Base-by-base conservation (phyloP, 805 yeast genomes). In the Pichia paraexigua region DNA sequence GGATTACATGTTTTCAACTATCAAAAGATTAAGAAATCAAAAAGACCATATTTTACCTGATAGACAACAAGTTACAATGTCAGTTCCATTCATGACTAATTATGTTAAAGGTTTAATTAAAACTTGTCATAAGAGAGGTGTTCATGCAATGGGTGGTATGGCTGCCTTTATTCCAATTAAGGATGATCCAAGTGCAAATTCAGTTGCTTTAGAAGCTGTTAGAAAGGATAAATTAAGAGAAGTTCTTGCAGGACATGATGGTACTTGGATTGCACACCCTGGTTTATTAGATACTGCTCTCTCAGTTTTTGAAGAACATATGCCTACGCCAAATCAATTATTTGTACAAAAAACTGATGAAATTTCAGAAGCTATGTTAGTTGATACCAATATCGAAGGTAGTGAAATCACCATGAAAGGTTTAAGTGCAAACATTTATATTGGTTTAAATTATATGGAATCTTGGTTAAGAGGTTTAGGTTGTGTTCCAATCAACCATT, bases 81-180 rank as follows among this genome's bases (percentile, higher is more conserved):
- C 79, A 40, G 85, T 87, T 24, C 87, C 91, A 54, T 86, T 86
- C 69, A 85, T 86, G 94, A 74, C 84, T 27, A 79, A 86, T 18
- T 86, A 86, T 63, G 92, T 85, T 50, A 80, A 80, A 60, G 76
- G 83, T 61, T 73, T 86, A 66, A 87, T 86, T 58, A 76, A 82
- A 66, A 79, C 81, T 44, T 83, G 89, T 68, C 95, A 86, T 66
- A 75, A 79, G 61, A 77, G 92, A 71, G 85, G 83, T 56, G 92
- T 85, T 43, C 91, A 85, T 63, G 92, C 92, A 20, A 83, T 86
- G 82, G 94, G 95, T 60, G 95, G 95, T 60, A 86, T 86, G 95
- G 92, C 94, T 57, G 92, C 92, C 5, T 87, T 85, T 58, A 84
- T 86, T 60, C 92, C 94, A 56, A 85, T 85, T 70, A 85, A 85